phyloP scores from a whole-genome alignment of 345 rosid genomes.

The Eucalyptus pauciflora region DNA sequence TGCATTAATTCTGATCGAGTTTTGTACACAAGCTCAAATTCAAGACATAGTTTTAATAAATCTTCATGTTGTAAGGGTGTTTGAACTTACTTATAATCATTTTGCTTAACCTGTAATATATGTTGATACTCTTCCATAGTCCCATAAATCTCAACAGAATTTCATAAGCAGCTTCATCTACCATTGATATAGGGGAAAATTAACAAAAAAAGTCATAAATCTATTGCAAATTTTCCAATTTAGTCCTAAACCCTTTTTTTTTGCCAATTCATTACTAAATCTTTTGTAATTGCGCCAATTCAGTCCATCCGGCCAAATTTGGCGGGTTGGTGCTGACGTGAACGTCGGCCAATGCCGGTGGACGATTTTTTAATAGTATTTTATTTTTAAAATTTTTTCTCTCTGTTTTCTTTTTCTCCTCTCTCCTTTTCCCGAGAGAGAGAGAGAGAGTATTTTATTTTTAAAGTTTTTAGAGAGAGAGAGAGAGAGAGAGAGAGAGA shows the following conservation, averaged over 20 bases:
- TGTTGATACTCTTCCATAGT: not conserved
- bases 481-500: too few species aligned
- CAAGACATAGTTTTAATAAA: not conserved
- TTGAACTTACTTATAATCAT: not conserved
- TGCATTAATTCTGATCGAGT: not conserved
- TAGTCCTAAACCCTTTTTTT: too few species aligned
- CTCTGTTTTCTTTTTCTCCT: too few species aligned
- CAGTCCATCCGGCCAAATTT: accelerated
- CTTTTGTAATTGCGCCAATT: accelerated
- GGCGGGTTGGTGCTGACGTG: accelerated
- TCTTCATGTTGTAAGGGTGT: not conserved
- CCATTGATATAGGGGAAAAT: not conserved
- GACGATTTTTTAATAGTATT: too few species aligned
- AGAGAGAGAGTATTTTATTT: too few species aligned
- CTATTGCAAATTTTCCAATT: too few species aligned
- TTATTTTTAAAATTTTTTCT: too few species aligned
- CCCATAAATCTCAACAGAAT: not conserved
- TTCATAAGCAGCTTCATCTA: not conserved
- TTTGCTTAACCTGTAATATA: not conserved
- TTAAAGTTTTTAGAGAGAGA: too few species aligned
- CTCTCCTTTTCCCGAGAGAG: too few species aligned
- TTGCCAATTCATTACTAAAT: too few species aligned
- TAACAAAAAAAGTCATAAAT: too few species aligned
- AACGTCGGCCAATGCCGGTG: accelerated
- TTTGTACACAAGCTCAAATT: not conserved